Conservation (phyloP, 2,329 filamentous ascomycete species). For the Pestalotiopsis sp. region DNA sequence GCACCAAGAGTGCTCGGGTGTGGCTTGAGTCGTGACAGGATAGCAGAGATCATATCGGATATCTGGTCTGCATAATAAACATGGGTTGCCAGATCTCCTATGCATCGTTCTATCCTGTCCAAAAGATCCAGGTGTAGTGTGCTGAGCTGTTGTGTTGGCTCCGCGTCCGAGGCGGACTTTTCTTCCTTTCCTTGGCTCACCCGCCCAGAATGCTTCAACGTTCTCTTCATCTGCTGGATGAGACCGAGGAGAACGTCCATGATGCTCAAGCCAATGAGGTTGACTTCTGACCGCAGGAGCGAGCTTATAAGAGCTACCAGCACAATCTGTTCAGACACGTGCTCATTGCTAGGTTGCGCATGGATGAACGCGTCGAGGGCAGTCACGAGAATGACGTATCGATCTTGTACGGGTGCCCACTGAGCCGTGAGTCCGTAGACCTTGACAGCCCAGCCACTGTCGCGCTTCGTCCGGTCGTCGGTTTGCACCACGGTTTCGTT, state of each 20-base stretch:
- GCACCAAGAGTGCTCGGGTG: constrained; percentile 45
- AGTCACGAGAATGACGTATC: constrained; percentile 86
- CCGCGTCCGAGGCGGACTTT: constrained; percentile 26
- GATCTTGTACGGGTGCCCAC: constrained; percentile 93
- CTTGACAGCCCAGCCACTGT: constrained; percentile 77
- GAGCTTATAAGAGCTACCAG: constrained; percentile 80
- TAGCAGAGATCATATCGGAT: constrained; percentile 85
- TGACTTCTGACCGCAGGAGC: constrained; percentile 83
- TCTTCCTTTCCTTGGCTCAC: constrained; percentile 32
- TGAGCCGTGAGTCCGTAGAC: constrained; percentile 78
- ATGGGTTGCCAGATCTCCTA: constrained; percentile 90
- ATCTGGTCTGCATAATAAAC: constrained; percentile 98
- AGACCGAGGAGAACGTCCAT: constrained; percentile 92
- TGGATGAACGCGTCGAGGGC: constrained; percentile 76
- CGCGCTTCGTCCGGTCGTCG: constrained; percentile 43
- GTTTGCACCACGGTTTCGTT: constrained; percentile 56
- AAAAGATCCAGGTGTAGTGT: constrained; percentile 68
- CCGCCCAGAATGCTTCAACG: constrained; percentile 66
- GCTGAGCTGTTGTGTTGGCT: constrained; percentile 41
- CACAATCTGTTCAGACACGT: constrained; percentile 73
- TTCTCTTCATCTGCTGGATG: constrained; percentile 77
- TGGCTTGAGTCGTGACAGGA: constrained; percentile 79
- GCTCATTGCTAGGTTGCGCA: constrained; percentile 69
- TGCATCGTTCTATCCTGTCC: constrained; percentile 74
- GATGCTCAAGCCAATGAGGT: constrained; percentile 91